These are phyloP conservation scores for Penicillium turbatum DNA, from an alignment of 495 filamentous ascomycete genomes.

Conservation along the genomic window DNA sequence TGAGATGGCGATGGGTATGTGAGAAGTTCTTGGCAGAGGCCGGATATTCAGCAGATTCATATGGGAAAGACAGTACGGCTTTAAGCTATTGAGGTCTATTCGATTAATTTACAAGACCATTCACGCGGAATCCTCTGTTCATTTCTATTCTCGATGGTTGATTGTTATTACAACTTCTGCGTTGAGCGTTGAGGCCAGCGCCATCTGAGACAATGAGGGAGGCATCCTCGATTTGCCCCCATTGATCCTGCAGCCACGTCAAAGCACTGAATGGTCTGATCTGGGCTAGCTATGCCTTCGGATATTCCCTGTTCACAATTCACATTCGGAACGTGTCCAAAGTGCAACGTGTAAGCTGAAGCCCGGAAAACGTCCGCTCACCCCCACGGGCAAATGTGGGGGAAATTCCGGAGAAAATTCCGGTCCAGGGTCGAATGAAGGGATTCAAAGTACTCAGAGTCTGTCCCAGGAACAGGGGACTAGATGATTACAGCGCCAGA, in stretches of 20 bases:
- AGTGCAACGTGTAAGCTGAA: too few species aligned
- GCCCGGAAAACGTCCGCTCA: background rate
- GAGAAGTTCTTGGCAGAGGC: conserved; percentile 8
- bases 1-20: background rate
- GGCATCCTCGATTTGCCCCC: too few species aligned
- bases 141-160: background rate
- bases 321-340: too few species aligned
- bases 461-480: too few species aligned
- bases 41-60: background rate
- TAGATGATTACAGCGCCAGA: background rate
- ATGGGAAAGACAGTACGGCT: background rate
- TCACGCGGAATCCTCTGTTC: background rate
- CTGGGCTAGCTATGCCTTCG: too few species aligned
- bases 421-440: too few species aligned
- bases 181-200: background rate
- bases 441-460: too few species aligned
- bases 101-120: background rate
- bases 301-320: too few species aligned
- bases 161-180: background rate
- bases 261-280: too few species aligned
- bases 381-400: conserved; percentile 5
- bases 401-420: background rate
- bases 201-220: background rate
- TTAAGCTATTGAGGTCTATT: background rate
- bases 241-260: too few species aligned